Conservation (phyloP, 2,329 filamentous ascomycete species). For the Aspergillus pseudotamarii region DNA sequence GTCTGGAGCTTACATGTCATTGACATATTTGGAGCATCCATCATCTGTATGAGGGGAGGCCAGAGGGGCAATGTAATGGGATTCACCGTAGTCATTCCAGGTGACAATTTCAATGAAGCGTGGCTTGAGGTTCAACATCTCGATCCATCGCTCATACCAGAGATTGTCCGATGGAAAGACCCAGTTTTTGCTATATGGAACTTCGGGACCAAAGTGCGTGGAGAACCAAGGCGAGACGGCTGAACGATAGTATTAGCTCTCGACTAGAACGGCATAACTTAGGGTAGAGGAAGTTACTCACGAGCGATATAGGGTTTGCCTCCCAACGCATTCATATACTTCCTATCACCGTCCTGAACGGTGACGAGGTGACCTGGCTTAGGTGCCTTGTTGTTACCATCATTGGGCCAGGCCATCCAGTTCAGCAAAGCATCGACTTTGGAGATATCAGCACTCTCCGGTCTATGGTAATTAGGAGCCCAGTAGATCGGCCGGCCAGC, state of each 20-base stretch:
- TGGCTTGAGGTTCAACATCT: conserved; percentile 48
- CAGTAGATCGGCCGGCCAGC: conserved; percentile 52
- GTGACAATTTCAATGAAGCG: conserved; percentile 53
- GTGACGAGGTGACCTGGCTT: conserved; percentile 42
- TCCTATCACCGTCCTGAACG: conserved; percentile 42
- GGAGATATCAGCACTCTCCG: conserved; percentile 36
- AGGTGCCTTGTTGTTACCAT: conserved; percentile 53
- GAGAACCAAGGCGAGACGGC: conserved; percentile 55
- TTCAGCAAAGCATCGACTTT: conserved; percentile 30
- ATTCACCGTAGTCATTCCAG: conserved; percentile 59
- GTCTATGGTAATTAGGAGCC: conserved; percentile 55
- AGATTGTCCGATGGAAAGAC: conserved; percentile 49
- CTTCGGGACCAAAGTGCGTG: conserved; percentile 51
- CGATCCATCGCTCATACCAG: conserved; percentile 47
- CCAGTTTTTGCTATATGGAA: conserved; percentile 57
- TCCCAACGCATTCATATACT: conserved; percentile 35
- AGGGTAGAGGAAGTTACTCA: conserved; percentile 22
- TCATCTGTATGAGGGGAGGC: conserved; percentile 35
- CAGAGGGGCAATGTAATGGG: conserved; percentile 57
- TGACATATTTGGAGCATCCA: conserved; percentile 51
- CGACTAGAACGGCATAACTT: not conserved
- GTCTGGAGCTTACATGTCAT: conserved; percentile 38
- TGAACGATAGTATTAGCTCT: conserved; percentile 11
- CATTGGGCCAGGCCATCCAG: conserved; percentile 48
- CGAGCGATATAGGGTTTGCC: conserved; percentile 55